Evolutionary conservation across 2,329 filamentous ascomycete species (phyloP).

Genomic region (Ceratocystis papillata): DNA sequence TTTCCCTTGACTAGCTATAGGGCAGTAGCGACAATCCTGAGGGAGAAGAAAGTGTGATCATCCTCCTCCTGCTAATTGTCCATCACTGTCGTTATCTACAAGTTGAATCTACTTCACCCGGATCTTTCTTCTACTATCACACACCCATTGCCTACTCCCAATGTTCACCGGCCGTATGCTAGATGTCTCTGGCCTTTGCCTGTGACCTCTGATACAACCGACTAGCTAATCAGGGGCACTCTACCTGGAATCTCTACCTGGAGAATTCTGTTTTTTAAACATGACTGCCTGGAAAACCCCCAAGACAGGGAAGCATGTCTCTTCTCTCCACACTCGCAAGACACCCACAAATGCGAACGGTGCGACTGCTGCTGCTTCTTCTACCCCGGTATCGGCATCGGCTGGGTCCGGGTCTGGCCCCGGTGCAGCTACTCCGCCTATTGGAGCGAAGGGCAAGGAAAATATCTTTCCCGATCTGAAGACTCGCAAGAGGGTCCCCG

Average conservation of each 20-base stretch:
- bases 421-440: neutral
- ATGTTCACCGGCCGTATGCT: neutral
- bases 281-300: slow-evolving; percentile 46
- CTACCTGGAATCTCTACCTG: neutral
- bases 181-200: slow-evolving; percentile 11
- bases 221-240: neutral
- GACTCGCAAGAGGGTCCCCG: slow-evolving; percentile 34
- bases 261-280: neutral
- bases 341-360: neutral
- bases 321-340: neutral
- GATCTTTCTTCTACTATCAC: neutral
- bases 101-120: too few relatives aligned
- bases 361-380: too few relatives aligned
- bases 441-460: neutral
- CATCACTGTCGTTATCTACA: too few relatives aligned
- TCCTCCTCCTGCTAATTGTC: too few relatives aligned
- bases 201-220: neutral
- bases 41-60: too few relatives aligned
- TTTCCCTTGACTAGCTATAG: too few relatives aligned
- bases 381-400: neutral
- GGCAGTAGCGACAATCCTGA: too few relatives aligned
- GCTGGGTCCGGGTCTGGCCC: neutral
- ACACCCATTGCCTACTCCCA: neutral
- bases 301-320: slow-evolving; percentile 30
- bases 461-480: slow-evolving; percentile 41